Conservation (phyloP, 345 rosid species). For the Boechera retrofracta region DNA sequence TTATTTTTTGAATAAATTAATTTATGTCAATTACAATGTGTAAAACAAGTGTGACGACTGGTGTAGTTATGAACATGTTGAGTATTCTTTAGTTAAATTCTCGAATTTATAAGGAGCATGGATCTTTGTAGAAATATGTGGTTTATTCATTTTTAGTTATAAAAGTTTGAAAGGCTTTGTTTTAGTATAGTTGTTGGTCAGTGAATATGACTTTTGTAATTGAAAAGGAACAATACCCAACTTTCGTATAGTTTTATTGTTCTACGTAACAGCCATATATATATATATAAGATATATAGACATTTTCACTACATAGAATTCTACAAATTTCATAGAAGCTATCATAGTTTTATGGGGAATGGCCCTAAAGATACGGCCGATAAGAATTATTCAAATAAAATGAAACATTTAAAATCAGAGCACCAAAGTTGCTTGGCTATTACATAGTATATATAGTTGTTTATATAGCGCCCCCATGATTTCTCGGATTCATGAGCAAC, state of each 20-base stretch:
- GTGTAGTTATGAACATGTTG: background rate
- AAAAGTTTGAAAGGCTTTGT: slow-evolving; percentile 2
- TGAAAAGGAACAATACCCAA: slow-evolving; percentile 34
- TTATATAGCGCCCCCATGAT: slow-evolving; percentile 8
- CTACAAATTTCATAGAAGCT: slow-evolving; percentile 16
- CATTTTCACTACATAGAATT: background rate
- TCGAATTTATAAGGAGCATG: background rate
- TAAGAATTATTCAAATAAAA: slow-evolving; percentile 10
- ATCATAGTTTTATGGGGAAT: slow-evolving; percentile 29
- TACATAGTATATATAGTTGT: slow-evolving; percentile 16
- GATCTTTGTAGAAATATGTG: background rate
- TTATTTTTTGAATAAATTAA: background rate
- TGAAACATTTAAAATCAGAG: slow-evolving; percentile 15
- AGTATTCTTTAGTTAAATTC: slow-evolving; percentile 8
- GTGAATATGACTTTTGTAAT: slow-evolving; percentile 27
- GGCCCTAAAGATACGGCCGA: slow-evolving; percentile 27
- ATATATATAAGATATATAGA: background rate
- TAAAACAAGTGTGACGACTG: slow-evolving; percentile 7
- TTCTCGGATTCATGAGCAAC: slow-evolving; percentile 30
- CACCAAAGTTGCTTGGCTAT: slow-evolving; percentile 25
- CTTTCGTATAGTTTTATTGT: slow-evolving; percentile 22
- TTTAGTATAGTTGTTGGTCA: slow-evolving; percentile 29
- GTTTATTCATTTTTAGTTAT: background rate
- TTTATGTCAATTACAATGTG: background rate
- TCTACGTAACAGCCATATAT: slow-evolving; percentile 22